phyloP scores from a whole-genome alignment of 257 asterid genomes.

The Rhazya stricta region DNA sequence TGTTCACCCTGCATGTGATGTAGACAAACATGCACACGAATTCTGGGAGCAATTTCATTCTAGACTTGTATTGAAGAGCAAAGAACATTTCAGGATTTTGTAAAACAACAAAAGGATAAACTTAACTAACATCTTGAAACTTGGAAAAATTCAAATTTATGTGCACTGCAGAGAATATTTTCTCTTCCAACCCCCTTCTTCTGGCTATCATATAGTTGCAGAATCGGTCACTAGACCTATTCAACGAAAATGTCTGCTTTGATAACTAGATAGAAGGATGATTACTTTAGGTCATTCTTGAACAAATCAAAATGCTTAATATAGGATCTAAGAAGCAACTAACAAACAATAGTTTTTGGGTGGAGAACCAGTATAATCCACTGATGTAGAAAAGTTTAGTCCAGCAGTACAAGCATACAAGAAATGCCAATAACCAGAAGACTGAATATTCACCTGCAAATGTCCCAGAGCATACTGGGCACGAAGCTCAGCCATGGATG shows the following conservation, averaged over 20 bases:
- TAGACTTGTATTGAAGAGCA: not conserved
- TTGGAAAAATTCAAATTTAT: not conserved
- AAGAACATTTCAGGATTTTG: not conserved
- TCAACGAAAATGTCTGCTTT: not conserved
- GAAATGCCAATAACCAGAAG: not conserved
- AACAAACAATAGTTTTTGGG: not conserved
- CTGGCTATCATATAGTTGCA: not conserved
- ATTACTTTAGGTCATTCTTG: not conserved
- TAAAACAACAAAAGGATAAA: not conserved
- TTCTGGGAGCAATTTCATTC: not conserved
- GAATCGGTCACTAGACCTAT: not conserved
- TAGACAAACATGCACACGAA: not conserved
- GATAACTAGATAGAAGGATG: not conserved
- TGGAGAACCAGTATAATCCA: not conserved
- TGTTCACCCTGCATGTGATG: not conserved
- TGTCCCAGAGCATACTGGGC: conserved; percentile 64
- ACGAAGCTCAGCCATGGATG: conserved; percentile 92
- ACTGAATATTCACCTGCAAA: conserved; percentile 18
- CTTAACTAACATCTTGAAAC: not conserved
- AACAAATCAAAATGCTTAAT: not conserved
- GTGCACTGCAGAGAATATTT: not conserved
- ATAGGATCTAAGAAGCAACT: not conserved
- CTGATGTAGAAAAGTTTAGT: not conserved
- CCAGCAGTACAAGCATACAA: not conserved
- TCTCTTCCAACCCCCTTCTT: not conserved